Conservation (phyloP, 2,329 filamentous ascomycete genomes). For the Claviceps fusiformis region DNA sequence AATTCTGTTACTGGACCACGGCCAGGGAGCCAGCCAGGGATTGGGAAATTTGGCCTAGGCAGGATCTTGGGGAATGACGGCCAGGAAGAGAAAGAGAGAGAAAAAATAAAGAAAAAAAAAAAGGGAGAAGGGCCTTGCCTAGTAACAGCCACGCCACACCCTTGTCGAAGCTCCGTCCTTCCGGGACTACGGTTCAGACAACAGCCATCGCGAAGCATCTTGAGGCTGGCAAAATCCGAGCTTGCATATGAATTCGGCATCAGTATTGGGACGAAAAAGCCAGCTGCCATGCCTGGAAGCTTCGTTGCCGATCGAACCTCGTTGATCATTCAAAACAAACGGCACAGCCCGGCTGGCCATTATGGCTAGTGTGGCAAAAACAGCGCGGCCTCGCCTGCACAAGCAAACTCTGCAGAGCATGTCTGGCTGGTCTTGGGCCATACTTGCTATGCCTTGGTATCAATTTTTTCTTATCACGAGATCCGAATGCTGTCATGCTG, state of each 20-base stretch:
- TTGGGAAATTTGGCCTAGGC: constrained; percentile 6
- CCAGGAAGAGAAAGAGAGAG: background rate
- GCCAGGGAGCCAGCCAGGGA: constrained; percentile 1
- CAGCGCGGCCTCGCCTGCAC: background rate
- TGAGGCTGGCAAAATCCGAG: background rate
- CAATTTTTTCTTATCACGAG: background rate
- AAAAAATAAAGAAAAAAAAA: background rate
- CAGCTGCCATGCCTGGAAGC: background rate
- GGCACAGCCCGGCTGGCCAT: background rate
- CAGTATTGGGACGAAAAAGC: background rate
- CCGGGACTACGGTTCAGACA: constrained; percentile 4
- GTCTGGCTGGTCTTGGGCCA: background rate
- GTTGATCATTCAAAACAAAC: background rate
- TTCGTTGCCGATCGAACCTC: background rate
- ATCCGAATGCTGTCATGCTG: background rate
- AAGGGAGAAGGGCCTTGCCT: background rate
- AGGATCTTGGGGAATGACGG: constrained; percentile 5
- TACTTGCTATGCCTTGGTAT: background rate
- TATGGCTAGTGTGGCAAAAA: background rate
- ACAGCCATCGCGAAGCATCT: background rate
- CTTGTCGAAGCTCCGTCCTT: constrained; percentile 4
- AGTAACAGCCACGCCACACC: constrained; percentile 3
- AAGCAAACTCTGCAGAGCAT: background rate
- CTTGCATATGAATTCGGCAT: background rate
- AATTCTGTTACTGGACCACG: constrained; percentile 1